Evolutionary conservation across 2,329 filamentous ascomycete genomes (phyloP).

Genomic region (Exophiala oligosperma): DNA sequence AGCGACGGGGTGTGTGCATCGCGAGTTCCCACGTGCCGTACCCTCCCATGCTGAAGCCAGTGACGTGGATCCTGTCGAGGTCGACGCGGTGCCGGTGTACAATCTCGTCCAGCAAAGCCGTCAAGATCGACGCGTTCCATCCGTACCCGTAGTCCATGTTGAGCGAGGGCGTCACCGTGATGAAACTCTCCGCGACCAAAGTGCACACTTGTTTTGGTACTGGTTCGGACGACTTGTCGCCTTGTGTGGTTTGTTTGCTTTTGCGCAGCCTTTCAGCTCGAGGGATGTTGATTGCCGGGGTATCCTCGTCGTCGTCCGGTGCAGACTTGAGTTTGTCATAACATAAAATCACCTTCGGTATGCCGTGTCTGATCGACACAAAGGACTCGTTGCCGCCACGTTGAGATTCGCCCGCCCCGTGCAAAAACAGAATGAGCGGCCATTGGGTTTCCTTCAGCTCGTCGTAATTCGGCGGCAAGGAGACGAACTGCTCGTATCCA

Average conservation of each 20-base stretch:
- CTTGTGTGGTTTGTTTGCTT: slow-evolving; percentile 11
- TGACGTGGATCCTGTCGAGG: slow-evolving; percentile 18
- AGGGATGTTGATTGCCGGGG: slow-evolving; percentile 14
- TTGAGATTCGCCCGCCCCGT: slow-evolving; percentile 22
- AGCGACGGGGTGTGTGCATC: slow-evolving; percentile 16
- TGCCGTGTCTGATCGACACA: slow-evolving; percentile 16
- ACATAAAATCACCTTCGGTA: slow-evolving; percentile 22
- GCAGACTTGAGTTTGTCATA: slow-evolving; percentile 20
- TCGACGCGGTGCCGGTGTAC: slow-evolving; percentile 21
- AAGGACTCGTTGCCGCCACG: slow-evolving; percentile 15
- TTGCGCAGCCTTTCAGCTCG: slow-evolving; percentile 6
- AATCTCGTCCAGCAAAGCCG: slow-evolving; percentile 21
- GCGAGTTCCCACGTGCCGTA: slow-evolving; percentile 23
- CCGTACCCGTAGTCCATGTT: slow-evolving; percentile 22
- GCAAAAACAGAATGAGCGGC: slow-evolving; percentile 22
- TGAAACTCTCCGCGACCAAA: slow-evolving; percentile 19
- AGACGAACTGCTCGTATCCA: slow-evolving; percentile 24
- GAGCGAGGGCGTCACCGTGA: slow-evolving; percentile 22
- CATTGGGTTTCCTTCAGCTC: slow-evolving; percentile 5
- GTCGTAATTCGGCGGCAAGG: slow-evolving; percentile 18
- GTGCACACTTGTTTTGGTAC: slow-evolving; percentile 12
- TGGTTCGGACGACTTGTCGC: slow-evolving; percentile 16
- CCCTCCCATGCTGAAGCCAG: slow-evolving; percentile 24
- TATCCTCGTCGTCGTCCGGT: background rate
- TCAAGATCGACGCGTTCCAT: slow-evolving; percentile 20